Conservation (phyloP, 257 asterid genomes). For the Solanum corneliomulleri region DNA sequence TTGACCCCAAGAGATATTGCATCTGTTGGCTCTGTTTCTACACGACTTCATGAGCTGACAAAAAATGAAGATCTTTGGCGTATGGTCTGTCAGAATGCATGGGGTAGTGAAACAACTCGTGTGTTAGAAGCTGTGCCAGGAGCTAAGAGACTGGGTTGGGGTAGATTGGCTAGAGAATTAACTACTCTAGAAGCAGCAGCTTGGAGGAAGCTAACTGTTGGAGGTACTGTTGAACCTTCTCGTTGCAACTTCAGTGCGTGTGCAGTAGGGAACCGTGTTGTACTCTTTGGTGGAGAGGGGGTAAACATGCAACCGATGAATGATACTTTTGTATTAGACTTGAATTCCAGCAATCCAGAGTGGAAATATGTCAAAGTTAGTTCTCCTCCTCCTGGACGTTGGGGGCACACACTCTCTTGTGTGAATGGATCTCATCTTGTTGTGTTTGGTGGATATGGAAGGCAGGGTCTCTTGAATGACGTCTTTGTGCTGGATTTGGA, state of each 20-base stretch:
- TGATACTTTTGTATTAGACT: conserved; percentile 80
- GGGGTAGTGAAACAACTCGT: conserved; percentile 80
- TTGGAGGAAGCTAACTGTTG: conserved; percentile 79
- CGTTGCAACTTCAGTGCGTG: conserved; percentile 97
- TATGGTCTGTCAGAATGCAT: conserved; percentile 86
- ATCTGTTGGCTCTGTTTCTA: conserved; percentile 77
- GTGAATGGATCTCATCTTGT: conserved; percentile 83
- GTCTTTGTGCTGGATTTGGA: conserved; percentile 87
- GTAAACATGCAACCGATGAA: conserved; percentile 97
- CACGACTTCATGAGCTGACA: conserved; percentile 54
- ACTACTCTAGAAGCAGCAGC: conserved; percentile 92
- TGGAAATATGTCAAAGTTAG: conserved; percentile 79
- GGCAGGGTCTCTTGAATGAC: conserved; percentile 85
- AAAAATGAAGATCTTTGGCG: conserved; percentile 81
- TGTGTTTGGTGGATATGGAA: conserved; percentile 90
- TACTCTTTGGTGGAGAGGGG: conserved; percentile 94
- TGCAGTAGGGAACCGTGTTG: conserved; percentile 88
- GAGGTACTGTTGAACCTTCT: conserved; percentile 85
- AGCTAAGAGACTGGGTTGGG: conserved; percentile 80
- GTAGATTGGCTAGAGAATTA: conserved; percentile 79
- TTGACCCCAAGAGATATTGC: conserved; percentile 87
- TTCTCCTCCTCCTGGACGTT: conserved; percentile 90
- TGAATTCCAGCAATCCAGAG: conserved; percentile 66
- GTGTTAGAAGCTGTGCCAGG: conserved; percentile 70
- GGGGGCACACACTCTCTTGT: conserved; percentile 97